Conservation (phyloP, 805 yeast species). For the Komagataella mondaviorum region DNA sequence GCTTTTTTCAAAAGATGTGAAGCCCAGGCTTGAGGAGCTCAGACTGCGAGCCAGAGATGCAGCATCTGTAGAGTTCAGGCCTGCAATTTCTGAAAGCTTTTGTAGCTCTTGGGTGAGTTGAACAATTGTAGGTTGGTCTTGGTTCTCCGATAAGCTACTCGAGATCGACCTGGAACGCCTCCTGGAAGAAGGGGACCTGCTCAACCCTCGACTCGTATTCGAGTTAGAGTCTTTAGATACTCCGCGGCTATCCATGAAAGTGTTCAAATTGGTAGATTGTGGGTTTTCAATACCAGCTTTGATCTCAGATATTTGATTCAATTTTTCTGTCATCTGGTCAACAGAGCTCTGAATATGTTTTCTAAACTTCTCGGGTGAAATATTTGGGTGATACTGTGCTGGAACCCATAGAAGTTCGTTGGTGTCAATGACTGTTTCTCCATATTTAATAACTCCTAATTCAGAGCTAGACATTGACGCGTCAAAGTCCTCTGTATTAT, state of each 20-base stretch:
- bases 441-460: constrained; percentile 3
- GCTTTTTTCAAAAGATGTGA: constrained; percentile 33
- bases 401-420: constrained; percentile 83
- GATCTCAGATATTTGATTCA: constrained; percentile 6
- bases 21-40: constrained; percentile 55
- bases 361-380: constrained; percentile 82
- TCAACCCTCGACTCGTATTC: constrained; percentile 3
- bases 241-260: constrained; percentile 13
- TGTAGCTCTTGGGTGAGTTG: constrained; percentile 69
- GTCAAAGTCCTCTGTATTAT: constrained; percentile 6
- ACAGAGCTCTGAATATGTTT: constrained; percentile 51
- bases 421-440: constrained; percentile 16
- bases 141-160: not conserved
- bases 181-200: constrained; percentile 2
- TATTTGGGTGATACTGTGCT: constrained; percentile 83
- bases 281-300: constrained; percentile 5
- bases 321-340: constrained; percentile 31
- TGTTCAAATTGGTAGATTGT: constrained; percentile 7
- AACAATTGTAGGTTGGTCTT: constrained; percentile 42
- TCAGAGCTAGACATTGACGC: not conserved
- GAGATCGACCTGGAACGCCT: constrained; percentile 1
- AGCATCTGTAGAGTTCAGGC: constrained; percentile 69
- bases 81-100: constrained; percentile 61
- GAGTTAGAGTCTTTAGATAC: constrained; percentile 1
- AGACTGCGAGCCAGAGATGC: constrained; percentile 71